Evolutionary conservation across 306 rosid genomes (phyloP).

Genomic region (Quercus wislizeni): DNA sequence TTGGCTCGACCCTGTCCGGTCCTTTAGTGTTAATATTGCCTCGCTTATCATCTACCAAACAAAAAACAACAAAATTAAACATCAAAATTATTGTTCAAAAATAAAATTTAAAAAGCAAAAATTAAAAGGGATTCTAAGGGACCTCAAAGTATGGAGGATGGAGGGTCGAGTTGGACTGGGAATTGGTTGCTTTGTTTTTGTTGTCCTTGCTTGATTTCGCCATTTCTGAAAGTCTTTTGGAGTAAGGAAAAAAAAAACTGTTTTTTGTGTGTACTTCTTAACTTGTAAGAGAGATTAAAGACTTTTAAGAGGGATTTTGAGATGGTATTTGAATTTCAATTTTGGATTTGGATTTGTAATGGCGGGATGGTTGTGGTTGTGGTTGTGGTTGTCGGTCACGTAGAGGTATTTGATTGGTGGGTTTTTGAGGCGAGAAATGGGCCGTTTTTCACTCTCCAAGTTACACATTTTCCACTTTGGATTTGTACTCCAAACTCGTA

Average conservation of each 20-base stretch:
- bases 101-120: neutral
- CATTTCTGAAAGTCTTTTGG: neutral
- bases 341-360: neutral
- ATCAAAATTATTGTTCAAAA: neutral
- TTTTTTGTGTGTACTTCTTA: neutral
- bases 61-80: neutral
- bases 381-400: too few species aligned
- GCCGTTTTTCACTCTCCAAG: too few species aligned
- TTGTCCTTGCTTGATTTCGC: constrained; percentile 4
- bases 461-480: too few species aligned
- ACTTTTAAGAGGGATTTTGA: too few species aligned
- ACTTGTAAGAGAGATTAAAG: neutral
- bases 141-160: constrained; percentile 38
- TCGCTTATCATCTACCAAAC: constrained; percentile 27
- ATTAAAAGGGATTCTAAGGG: neutral
- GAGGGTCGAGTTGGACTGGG: neutral
- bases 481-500: too few species aligned
- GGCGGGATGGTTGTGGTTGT: constrained; percentile 1
- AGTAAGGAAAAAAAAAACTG: neutral
- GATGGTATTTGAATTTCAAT: constrained; percentile 14
- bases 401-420: neutral
- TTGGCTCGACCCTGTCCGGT: constrained; percentile 30
- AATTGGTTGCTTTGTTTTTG: too few species aligned
- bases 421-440: too few species aligned
- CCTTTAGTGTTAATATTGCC: constrained; percentile 21